Conservation (phyloP, 2,329 filamentous ascomycete genomes). For the Colletotrichum caudatum region DNA sequence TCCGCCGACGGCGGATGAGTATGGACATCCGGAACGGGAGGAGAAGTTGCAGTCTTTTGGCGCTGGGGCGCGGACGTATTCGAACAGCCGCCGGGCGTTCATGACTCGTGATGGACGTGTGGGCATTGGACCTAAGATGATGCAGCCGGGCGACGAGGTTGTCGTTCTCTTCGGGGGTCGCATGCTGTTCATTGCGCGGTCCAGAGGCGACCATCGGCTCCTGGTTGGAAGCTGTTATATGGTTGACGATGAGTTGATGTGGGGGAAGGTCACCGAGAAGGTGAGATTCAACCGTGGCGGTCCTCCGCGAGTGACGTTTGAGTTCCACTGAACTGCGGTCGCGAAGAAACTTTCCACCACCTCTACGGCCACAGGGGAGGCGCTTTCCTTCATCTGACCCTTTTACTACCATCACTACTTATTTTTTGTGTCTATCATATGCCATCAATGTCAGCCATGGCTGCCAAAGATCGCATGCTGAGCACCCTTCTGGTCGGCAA, state of each 20-base stretch:
- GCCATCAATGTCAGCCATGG: background rate
- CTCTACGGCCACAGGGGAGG: background rate
- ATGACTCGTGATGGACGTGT: constrained; percentile 34
- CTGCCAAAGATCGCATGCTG: constrained; percentile 48
- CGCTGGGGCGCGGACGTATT: constrained; percentile 14
- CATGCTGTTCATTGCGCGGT: constrained; percentile 40
- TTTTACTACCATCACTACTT: background rate
- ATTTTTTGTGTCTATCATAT: background rate
- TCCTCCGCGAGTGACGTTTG: constrained; percentile 26
- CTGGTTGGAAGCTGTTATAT: constrained; percentile 40
- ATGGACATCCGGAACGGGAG: constrained; percentile 8
- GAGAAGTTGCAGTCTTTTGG: constrained; percentile 21
- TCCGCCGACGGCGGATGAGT: constrained; percentile 3
- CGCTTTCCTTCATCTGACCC: no score
- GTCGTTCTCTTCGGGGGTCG: constrained; percentile 39
- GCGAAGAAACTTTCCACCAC: background rate
- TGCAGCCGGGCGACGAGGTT: constrained; percentile 38
- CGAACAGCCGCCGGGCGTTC: constrained; percentile 29
- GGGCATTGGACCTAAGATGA: constrained; percentile 38
- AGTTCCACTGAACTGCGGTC: constrained; percentile 12
- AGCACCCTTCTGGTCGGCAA: constrained; percentile 90
- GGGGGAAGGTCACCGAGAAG: constrained; percentile 34
- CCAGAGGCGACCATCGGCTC: constrained; percentile 25
- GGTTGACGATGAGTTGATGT: constrained; percentile 41
- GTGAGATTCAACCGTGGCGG: constrained; percentile 28